Evolutionary conservation across 2,329 filamentous ascomycete species (phyloP).

Genomic region (Lecanicillium sp.): DNA sequence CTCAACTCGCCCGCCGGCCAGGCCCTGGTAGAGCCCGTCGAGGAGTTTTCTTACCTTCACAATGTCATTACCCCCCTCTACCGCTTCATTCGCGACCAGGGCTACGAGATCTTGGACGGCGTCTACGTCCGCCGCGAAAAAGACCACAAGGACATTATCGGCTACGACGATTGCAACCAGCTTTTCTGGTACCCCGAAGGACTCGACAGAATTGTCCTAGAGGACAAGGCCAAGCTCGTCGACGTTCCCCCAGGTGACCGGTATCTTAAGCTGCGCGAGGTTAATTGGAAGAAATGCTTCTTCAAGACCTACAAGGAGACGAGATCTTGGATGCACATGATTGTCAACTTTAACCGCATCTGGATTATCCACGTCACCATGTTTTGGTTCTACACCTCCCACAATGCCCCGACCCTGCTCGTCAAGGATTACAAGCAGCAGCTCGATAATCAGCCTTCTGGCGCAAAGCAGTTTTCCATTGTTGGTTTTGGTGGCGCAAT

Average conservation of each 20-base stretch:
- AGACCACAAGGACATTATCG: conserved; percentile 87
- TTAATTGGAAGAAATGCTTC: conserved; percentile 97
- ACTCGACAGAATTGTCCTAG: conserved; percentile 84
- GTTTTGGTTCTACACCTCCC: conserved; percentile 96
- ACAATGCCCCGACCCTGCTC: conserved; percentile 81
- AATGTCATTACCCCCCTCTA: conserved; percentile 92
- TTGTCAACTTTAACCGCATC: conserved; percentile 99
- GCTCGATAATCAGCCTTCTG: conserved; percentile 64
- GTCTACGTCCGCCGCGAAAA: conserved; percentile 93
- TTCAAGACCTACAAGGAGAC: conserved; percentile 99
- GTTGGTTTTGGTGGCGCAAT: conserved; percentile 80
- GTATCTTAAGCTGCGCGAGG: conserved; percentile 84
- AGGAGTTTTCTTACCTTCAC: conserved; percentile 93
- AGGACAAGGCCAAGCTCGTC: conserved; percentile 89
- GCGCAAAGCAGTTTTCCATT: conserved; percentile 67
- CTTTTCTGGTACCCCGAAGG: conserved; percentile 99
- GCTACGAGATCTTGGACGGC: conserved; percentile 90
- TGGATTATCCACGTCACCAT: conserved; percentile 93
- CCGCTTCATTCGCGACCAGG: conserved; percentile 88
- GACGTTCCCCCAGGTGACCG: conserved; percentile 84
- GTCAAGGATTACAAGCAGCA: conserved; percentile 78
- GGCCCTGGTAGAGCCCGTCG: conserved; percentile 66
- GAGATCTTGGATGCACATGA: conserved; percentile 92
- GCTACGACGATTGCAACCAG: conserved; percentile 98
- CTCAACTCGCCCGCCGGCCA: conserved; percentile 90